Evolutionary conservation across 2,329 filamentous ascomycete genomes (phyloP).

Genomic region (Ceratocystis harringtonii): DNA sequence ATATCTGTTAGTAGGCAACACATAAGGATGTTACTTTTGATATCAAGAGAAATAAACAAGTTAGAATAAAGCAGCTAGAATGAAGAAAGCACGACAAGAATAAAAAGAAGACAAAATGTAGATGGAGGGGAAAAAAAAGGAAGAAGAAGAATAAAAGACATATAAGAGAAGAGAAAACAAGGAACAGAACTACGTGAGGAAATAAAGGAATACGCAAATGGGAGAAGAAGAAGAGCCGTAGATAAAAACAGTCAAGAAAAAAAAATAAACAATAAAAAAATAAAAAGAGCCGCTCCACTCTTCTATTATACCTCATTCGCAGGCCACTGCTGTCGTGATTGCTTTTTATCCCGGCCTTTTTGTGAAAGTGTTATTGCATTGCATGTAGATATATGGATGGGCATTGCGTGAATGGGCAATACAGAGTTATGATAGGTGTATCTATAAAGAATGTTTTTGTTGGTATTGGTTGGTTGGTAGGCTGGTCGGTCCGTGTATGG

Average conservation of each 20-base stretch:
- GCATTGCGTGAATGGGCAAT: no score
- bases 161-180: not conserved
- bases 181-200: not conserved
- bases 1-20: not conserved
- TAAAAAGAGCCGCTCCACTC: not conserved
- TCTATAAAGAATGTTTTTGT: no score
- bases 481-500: not conserved
- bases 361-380: no score
- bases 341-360: no score
- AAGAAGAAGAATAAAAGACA: not conserved
- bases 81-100: not conserved
- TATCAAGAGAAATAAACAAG: not conserved
- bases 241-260: not conserved
- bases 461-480: no score
- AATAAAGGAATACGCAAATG: not conserved
- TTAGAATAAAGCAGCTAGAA: not conserved
- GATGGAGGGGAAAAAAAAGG: no score
- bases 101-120: not conserved
- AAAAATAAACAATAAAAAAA: constrained; percentile 3
- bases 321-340: no score
- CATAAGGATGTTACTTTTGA: not conserved
- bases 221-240: not conserved
- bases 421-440: no score
- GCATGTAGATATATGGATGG: no score
- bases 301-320: no score